Conservation (phyloP, 129 eudicot genomes). For the Flaveria ramosissima region DNA sequence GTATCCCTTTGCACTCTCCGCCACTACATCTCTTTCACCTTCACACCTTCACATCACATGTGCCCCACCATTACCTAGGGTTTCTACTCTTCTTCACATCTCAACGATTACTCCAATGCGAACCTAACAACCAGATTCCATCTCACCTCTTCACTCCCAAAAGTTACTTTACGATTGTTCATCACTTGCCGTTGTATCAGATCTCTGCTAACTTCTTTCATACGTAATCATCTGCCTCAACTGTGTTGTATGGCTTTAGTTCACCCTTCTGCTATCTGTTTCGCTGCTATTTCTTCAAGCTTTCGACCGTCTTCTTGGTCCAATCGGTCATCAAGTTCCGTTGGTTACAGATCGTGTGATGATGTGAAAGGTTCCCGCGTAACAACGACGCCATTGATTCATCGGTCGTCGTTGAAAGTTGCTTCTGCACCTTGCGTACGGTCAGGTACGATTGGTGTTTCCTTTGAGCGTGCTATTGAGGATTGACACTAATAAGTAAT, state of each 20-base stretch:
- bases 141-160: not conserved
- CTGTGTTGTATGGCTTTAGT: constrained; percentile 37
- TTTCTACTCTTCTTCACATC: constrained; percentile 11
- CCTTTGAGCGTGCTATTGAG: not conserved
- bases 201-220: constrained; percentile 7
- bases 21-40: constrained; percentile 2
- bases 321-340: constrained; percentile 24
- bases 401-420: not conserved
- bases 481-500: not conserved
- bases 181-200: not conserved
- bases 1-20: constrained; percentile 32
- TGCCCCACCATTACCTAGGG: constrained; percentile 22
- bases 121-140: constrained; percentile 15
- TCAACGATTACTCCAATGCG: constrained; percentile 24
- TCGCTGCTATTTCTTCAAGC: constrained; percentile 17
- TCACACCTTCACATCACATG: not conserved
- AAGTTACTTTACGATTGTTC: not conserved
- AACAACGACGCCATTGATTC: constrained; percentile 12
- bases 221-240: constrained; percentile 14
- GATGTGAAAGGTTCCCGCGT: constrained; percentile 30
- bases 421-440: constrained; percentile 22
- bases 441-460: constrained; percentile 19
- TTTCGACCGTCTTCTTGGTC: constrained; percentile 33
- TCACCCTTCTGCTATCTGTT: constrained; percentile 36
- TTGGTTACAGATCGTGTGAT: constrained; percentile 25